Conservation (phyloP, 805 yeast genomes). For the Candida adriatica region DNA sequence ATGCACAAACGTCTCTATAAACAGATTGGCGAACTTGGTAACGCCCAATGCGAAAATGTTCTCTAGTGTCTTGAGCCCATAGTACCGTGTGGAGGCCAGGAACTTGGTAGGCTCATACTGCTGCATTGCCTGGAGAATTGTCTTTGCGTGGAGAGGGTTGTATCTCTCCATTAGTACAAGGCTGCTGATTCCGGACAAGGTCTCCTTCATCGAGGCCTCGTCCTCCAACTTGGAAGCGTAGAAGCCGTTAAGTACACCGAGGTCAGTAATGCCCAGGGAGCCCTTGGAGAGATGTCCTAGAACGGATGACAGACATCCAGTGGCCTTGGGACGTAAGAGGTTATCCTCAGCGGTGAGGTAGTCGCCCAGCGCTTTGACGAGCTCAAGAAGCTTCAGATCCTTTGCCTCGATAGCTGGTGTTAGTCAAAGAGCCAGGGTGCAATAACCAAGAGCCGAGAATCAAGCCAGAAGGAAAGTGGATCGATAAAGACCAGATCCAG, state of each 20-base stretch:
- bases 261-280: slow-evolving; percentile 32
- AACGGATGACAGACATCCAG: slow-evolving; percentile 35
- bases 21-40: slow-evolving; percentile 30
- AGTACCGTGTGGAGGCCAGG: slow-evolving; percentile 56
- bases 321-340: slow-evolving; percentile 41
- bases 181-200: slow-evolving; percentile 46
- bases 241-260: slow-evolving; percentile 40
- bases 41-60: slow-evolving; percentile 27
- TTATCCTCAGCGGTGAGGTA: slow-evolving; percentile 55
- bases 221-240: slow-evolving; percentile 64
- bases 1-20: slow-evolving; percentile 53
- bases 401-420: slow-evolving; percentile 8
- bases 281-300: slow-evolving; percentile 25
- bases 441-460: too few species aligned
- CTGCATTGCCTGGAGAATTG: slow-evolving; percentile 32
- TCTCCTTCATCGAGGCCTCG: slow-evolving; percentile 41
- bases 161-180: slow-evolving; percentile 48
- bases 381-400: slow-evolving; percentile 27
- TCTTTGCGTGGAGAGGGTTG: slow-evolving; percentile 27
- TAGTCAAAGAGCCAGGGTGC: neutral
- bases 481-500: too few species aligned
- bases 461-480: too few species aligned
- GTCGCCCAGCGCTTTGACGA: slow-evolving; percentile 55
- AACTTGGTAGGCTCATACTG: slow-evolving; percentile 49
- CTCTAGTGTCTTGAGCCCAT: slow-evolving; percentile 45